Percentiles rank a stretch among this genome's conserved stretches.
Evolutionary conservation across 371 early-diverging fungal species (phyloP).

Genomic region (Capillidium heterosporum): DNA sequence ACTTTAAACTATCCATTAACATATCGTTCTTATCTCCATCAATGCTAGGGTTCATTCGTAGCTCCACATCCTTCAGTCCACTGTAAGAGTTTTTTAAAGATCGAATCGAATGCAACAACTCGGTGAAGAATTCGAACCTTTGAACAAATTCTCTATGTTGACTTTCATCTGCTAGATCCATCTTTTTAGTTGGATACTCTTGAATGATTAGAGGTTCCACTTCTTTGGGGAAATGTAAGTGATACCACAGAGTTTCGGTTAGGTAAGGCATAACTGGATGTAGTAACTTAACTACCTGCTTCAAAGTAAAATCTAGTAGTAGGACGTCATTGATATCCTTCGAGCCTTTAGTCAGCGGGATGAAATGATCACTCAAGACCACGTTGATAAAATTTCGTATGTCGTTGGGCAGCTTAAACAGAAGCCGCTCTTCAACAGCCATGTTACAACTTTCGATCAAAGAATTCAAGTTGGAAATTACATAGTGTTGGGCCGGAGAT

Average conservation of each 20-base stretch:
- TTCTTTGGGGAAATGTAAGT: too few relatives aligned
- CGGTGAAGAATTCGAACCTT: too few relatives aligned
- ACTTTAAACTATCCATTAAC: too few relatives aligned
- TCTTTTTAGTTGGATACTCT: too few relatives aligned
- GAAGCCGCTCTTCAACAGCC: slow-evolving; percentile 66
- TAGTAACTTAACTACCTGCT: not conserved
- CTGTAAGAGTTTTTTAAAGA: too few relatives aligned
- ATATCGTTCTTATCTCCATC: too few relatives aligned
- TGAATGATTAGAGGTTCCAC: too few relatives aligned
- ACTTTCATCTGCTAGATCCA: too few relatives aligned
- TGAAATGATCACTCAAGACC: not conserved
- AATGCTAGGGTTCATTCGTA: too few relatives aligned
- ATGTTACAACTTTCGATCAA: slow-evolving; percentile 83
- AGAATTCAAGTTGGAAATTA: slow-evolving; percentile 66
- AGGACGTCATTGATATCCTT: not conserved
- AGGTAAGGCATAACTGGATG: slow-evolving; percentile 5
- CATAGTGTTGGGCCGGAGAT: slow-evolving; percentile 46
- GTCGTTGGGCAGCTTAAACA: slow-evolving; percentile 12
- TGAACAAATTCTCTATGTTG: too few relatives aligned
- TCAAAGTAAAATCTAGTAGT: not conserved
- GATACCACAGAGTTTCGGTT: slow-evolving; percentile 1
- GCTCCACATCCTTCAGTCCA: too few relatives aligned
- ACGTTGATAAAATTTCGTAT: not conserved
- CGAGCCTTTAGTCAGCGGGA: not conserved
- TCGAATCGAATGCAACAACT: too few relatives aligned